These are phyloP conservation scores for Hura crepitans DNA, from an alignment of 441 rosid genomes.

Conservation along the genomic window DNA sequence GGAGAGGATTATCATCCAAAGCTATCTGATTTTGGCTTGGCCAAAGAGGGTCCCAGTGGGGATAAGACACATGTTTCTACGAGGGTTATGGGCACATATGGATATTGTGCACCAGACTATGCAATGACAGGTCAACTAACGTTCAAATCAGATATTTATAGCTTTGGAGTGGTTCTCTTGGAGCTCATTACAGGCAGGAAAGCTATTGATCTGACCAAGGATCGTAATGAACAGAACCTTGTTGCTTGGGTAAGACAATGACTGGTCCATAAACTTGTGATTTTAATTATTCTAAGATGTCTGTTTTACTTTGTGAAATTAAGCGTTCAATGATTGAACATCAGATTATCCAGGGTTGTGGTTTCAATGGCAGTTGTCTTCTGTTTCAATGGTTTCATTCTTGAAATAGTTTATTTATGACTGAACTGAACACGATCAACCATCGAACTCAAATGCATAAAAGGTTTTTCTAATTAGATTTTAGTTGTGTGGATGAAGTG, in stretches of 20 bases:
- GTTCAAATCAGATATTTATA: constrained; percentile 78
- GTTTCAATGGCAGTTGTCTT: neutral
- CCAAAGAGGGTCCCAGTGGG: constrained; percentile 91
- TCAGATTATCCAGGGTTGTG: neutral
- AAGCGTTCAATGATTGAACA: neutral
- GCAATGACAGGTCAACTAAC: constrained; percentile 96
- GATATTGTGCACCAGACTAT: constrained; percentile 95
- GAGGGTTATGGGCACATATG: constrained; percentile 96
- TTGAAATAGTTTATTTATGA: neutral
- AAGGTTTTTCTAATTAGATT: constrained; percentile 2
- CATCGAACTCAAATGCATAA: neutral
- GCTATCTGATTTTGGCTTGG: constrained; percentile 91
- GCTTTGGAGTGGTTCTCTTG: constrained; percentile 88
- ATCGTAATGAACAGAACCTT: constrained; percentile 71
- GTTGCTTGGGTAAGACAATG: constrained; percentile 76
- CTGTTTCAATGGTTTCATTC: neutral
- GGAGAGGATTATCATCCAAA: constrained; percentile 78
- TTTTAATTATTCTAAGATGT: constrained; percentile 3
- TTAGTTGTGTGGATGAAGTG: neutral
- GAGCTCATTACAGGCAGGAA: constrained; percentile 89
- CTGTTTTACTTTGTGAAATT: neutral
- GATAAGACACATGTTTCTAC: constrained; percentile 94
- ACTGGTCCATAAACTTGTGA: constrained; percentile 1
- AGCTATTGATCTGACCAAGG: constrained; percentile 74
- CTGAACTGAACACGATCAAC: constrained; percentile 1